Evolutionary conservation across 2,329 filamentous ascomycete species (phyloP).

Genomic region (Penicillium polonicum): DNA sequence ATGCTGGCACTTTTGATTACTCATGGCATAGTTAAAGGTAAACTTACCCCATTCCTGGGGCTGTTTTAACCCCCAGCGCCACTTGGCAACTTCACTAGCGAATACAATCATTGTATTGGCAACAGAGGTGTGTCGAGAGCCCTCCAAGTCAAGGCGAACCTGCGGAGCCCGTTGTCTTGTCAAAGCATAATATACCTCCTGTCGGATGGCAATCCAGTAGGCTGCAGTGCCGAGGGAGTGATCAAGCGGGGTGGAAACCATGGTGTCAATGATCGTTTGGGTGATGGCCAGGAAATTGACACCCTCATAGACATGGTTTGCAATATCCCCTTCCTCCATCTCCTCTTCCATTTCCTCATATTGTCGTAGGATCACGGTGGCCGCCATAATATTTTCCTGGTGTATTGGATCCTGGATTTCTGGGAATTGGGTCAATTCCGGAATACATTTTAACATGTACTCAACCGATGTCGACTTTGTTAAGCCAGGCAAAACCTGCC

Average conservation of each 20-base stretch:
- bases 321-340: conserved; percentile 27
- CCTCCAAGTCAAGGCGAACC: conserved; percentile 13
- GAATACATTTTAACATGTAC: conserved; percentile 26
- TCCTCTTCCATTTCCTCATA: conserved; percentile 31
- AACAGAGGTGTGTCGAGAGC: conserved; percentile 9
- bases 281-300: conserved; percentile 27
- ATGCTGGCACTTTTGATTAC: not conserved
- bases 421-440: conserved; percentile 13
- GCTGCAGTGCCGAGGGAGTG: conserved; percentile 18
- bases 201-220: conserved; percentile 29
- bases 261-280: conserved; percentile 25
- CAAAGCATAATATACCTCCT: conserved; percentile 27
- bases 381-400: conserved; percentile 29
- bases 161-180: conserved; percentile 18
- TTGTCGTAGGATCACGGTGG: conserved; percentile 26
- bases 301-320: conserved; percentile 10
- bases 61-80: conserved; percentile 18
- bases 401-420: not conserved
- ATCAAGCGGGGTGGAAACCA: conserved; percentile 17
- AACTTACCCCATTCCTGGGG: conserved; percentile 16
- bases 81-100: conserved; percentile 22
- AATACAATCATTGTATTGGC: conserved; percentile 22
- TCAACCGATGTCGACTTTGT: conserved; percentile 20
- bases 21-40: not conserved
- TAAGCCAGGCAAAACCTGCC: conserved; percentile 16